Percentiles rank a stretch among this genome's conserved stretches.
Conservation (phyloP, 2,329 filamentous ascomycete genomes). For the Arthrobotrys pseudoclavata region DNA sequence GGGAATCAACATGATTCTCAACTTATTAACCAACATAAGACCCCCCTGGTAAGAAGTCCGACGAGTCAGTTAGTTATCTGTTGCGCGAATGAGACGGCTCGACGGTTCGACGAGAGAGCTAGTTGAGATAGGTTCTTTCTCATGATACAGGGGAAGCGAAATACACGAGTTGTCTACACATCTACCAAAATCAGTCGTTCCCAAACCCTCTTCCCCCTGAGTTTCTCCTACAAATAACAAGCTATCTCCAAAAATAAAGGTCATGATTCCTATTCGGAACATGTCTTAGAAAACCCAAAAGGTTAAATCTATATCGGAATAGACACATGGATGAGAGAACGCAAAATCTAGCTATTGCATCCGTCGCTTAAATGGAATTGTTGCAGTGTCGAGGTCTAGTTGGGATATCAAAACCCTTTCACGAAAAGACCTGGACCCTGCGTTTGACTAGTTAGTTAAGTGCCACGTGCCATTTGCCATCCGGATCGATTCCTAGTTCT, state of each 20-base stretch:
- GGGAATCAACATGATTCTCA: conserved; percentile 8
- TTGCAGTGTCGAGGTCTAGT: not conserved
- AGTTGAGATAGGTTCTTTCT: conserved; percentile 11
- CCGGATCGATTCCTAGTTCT: conserved; percentile 24
- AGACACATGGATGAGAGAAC: not conserved
- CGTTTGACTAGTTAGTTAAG: conserved; percentile 7
- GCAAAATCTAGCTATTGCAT: conserved; percentile 24
- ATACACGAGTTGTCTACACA: conserved; percentile 22
- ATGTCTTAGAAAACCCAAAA: conserved; percentile 12
- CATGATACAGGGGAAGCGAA: conserved; percentile 36
- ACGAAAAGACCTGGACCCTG: conserved; percentile 37
- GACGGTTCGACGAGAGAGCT: conserved; percentile 6
- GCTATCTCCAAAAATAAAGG: conserved; percentile 41
- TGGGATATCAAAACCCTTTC: conserved; percentile 21
- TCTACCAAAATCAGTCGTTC: conserved; percentile 29
- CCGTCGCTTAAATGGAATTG: conserved; percentile 41
- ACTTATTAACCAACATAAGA: conserved; percentile 18
- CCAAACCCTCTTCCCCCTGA: not conserved
- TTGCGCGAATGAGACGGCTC: conserved; percentile 34
- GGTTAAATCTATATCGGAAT: conserved; percentile 16
- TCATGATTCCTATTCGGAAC: conserved; percentile 23
- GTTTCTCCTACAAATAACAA: not conserved
- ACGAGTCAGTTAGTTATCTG: conserved; percentile 28
- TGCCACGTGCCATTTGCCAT: conserved; percentile 41
- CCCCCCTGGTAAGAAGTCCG: conserved; percentile 25